phyloP scores from a whole-genome alignment of 345 rosid genomes.

The Mallotus nudiflorus region DNA sequence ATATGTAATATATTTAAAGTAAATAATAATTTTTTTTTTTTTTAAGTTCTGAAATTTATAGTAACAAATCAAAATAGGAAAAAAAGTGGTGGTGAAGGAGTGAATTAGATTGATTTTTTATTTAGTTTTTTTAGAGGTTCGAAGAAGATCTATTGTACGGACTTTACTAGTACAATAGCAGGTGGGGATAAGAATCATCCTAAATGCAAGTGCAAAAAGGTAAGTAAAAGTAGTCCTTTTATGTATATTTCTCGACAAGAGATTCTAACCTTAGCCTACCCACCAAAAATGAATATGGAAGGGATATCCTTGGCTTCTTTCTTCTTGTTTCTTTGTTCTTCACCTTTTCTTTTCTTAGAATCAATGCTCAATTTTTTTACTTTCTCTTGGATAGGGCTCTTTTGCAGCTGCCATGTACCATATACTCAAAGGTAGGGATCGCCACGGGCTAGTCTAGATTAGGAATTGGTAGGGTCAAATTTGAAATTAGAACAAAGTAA shows the following conservation, averaged over 20 bases:
- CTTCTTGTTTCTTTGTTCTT: neutral
- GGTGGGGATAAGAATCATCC: conserved; percentile 22
- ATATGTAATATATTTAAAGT: no score
- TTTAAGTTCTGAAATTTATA: no score
- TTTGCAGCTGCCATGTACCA: neutral
- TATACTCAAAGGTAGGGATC: neutral
- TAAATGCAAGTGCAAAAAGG: conserved; percentile 27
- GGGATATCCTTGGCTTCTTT: conserved; percentile 10
- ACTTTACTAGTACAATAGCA: neutral
- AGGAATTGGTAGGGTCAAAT: no score
- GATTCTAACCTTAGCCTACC: conserved; percentile 1
- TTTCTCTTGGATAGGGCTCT: neutral
- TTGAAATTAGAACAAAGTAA: no score
- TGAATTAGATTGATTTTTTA: no score
- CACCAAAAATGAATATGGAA: neutral
- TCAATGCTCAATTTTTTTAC: neutral
- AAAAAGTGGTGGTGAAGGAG: no score
- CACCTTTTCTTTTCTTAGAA: neutral
- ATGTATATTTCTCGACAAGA: neutral
- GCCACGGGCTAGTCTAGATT: no score
- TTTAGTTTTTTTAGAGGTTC: conserved; percentile 7
- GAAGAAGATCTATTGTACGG: conserved; percentile 30
- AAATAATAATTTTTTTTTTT: no score
- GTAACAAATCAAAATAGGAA: no score
- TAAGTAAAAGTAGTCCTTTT: neutral